Evolutionary conservation across 805 yeast genomes (phyloP).

Genomic region (Lipomyces oligophaga): DNA sequence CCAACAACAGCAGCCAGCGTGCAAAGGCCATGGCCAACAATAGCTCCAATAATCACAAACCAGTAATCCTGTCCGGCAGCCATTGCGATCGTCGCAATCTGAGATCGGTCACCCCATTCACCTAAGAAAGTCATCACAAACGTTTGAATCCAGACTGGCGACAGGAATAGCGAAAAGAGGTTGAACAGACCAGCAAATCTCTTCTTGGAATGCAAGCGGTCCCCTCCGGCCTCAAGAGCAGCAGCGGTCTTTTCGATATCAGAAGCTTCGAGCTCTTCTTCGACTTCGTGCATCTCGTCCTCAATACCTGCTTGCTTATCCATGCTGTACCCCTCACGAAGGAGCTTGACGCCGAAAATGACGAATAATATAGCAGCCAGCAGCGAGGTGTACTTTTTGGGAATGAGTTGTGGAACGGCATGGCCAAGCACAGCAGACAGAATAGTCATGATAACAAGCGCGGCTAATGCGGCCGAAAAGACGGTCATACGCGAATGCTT

Average conservation of each 20-base stretch:
- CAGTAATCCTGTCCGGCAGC: conserved; percentile 94
- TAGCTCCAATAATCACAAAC: conserved; percentile 83
- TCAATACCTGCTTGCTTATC: conserved; percentile 75
- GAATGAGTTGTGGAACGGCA: conserved; percentile 76
- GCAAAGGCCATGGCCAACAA: conserved; percentile 83
- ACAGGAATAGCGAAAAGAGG: conserved; percentile 60
- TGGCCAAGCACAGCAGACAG: conserved; percentile 90
- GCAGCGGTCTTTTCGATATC: conserved; percentile 50
- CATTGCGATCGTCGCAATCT: conserved; percentile 96
- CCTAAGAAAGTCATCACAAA: conserved; percentile 94
- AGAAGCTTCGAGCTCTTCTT: conserved; percentile 75
- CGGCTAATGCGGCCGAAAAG: conserved; percentile 81
- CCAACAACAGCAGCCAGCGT: conserved; percentile 90
- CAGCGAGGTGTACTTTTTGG: conserved; percentile 74
- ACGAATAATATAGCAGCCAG: conserved; percentile 78
- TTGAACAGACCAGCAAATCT: conserved; percentile 45
- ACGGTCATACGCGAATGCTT: conserved; percentile 77
- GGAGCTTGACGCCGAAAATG: conserved; percentile 67
- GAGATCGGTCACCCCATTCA: conserved; percentile 99
- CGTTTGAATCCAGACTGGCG: conserved; percentile 91
- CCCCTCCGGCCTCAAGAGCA: conserved; percentile 57
- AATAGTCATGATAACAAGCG: conserved; percentile 85
- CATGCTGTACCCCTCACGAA: conserved; percentile 81
- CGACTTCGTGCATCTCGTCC: conserved; percentile 95
- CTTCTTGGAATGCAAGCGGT: neutral